A percentile compares a stretch with the other conserved stretches of the same genome.
These are phyloP conservation scores for Amphibolis antarctica DNA, from an alignment of 106 monocot species.

Conservation along the genomic window DNA sequence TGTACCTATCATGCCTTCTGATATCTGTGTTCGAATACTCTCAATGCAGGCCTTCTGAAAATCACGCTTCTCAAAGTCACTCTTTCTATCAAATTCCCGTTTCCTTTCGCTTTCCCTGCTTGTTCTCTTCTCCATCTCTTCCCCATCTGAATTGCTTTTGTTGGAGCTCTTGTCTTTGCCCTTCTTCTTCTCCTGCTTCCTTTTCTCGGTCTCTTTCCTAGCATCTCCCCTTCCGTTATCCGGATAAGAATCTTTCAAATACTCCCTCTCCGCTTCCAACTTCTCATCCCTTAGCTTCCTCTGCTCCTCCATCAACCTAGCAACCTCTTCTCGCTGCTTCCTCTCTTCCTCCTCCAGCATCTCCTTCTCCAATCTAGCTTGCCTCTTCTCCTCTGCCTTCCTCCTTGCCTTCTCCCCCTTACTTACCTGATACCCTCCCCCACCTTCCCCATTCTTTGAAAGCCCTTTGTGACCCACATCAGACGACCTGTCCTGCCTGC, in stretches of 20 bases:
- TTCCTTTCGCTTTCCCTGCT: conserved; percentile 54
- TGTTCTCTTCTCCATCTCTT: conserved; percentile 40
- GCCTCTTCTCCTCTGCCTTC: conserved; percentile 88
- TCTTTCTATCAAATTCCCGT: conserved; percentile 44
- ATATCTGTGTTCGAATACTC: conserved; percentile 19
- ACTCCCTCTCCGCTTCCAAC: conserved; percentile 47
- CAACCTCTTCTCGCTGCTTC: conserved; percentile 88
- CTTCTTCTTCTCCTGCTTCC: conserved; percentile 43
- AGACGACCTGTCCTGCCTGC: conserved; percentile 24
- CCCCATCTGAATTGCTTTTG: conserved; percentile 82
- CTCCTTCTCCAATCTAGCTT: conserved; percentile 76
- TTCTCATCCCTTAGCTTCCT: conserved; percentile 71
- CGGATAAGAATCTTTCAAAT: conserved; percentile 10
- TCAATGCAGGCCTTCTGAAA: conserved; percentile 9
- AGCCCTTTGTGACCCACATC: conserved; percentile 35
- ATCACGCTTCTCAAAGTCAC: conserved; percentile 40
- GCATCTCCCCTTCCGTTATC: conserved; percentile 29
- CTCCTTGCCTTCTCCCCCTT: conserved; percentile 68
- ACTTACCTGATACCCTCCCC: conserved; percentile 42
- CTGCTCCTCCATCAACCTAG: conserved; percentile 75
- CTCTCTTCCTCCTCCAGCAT: conserved; percentile 94
- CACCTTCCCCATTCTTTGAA: conserved; percentile 39
- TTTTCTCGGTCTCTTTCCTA: conserved; percentile 47
- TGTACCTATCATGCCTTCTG: conserved; percentile 18
- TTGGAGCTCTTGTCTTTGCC: conserved; percentile 56